phyloP scores from a whole-genome alignment of 2,329 filamentous ascomycete genomes.

The Penicillium sp. region DNA sequence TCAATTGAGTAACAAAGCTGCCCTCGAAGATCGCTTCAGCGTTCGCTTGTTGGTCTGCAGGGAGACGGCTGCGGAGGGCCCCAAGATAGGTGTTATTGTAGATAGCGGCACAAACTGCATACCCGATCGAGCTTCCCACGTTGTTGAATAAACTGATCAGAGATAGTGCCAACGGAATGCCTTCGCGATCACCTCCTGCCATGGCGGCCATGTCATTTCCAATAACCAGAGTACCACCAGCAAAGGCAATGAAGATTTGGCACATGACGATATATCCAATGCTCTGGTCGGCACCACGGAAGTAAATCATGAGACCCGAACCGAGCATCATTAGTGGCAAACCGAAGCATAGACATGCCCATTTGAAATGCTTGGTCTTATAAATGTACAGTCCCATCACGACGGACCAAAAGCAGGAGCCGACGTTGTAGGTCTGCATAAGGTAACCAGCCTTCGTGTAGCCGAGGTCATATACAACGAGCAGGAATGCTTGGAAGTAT shows the following conservation, averaged over 20 bases:
- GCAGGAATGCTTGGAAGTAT: conserved; percentile 57
- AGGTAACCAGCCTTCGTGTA: conserved; percentile 49
- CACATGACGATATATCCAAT: conserved; percentile 57
- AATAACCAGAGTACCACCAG: conserved; percentile 56
- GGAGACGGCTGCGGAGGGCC: conserved; percentile 49
- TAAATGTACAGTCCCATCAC: conserved; percentile 53
- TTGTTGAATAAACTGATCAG: conserved; percentile 37
- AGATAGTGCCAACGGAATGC: conserved; percentile 51
- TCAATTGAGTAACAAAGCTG: conserved; percentile 30
- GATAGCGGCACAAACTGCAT: conserved; percentile 43
- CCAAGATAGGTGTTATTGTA: conserved; percentile 60
- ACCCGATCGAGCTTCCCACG: conserved; percentile 38
- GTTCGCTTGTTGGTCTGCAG: conserved; percentile 29
- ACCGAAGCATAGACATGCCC: conserved; percentile 52
- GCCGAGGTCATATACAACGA: conserved; percentile 53
- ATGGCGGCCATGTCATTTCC: conserved; percentile 61
- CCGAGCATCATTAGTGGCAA: conserved; percentile 55
- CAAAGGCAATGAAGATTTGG: conserved; percentile 58
- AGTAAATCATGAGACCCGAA: conserved; percentile 58
- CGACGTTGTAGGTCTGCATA: conserved; percentile 55
- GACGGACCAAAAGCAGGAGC: conserved; percentile 54
- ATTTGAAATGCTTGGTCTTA: conserved; percentile 54
- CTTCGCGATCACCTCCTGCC: conserved; percentile 55
- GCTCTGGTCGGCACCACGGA: conserved; percentile 51
- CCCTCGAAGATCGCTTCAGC: conserved; percentile 26